Evolutionary conservation across 495 filamentous ascomycete species (phyloP).

Genomic region (Annulohypoxylon nitens): DNA sequence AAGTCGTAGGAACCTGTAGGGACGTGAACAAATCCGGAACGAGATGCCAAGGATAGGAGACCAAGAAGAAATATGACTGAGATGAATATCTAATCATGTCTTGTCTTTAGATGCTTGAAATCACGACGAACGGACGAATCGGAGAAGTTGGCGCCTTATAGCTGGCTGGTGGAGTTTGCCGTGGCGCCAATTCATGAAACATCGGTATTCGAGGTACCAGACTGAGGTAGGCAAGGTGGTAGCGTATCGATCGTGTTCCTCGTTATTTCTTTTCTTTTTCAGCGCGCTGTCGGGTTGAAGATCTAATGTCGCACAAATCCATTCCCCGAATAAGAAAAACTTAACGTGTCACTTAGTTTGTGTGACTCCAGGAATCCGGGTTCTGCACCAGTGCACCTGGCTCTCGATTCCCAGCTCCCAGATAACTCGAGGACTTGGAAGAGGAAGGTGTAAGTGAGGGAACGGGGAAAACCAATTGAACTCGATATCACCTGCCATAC

Average conservation of each 20-base stretch:
- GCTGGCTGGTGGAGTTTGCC: not conserved
- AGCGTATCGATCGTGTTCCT: not conserved
- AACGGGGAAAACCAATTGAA: not conserved
- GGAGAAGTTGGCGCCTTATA: not conserved
- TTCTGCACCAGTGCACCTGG: not conserved
- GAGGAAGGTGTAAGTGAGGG: not conserved
- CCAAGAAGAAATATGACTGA: not conserved
- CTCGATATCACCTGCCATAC: not conserved
- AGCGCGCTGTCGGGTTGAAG: not conserved
- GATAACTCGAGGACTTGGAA: not conserved
- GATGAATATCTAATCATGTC: not conserved
- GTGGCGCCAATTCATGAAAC: not conserved
- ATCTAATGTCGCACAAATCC: not conserved
- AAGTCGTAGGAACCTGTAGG: no score
- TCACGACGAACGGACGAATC: conserved; percentile 8
- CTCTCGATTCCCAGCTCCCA: not conserved
- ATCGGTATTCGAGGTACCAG: no score
- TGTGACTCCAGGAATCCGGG: not conserved
- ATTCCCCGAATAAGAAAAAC: not conserved
- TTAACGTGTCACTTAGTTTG: not conserved
- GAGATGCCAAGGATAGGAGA: not conserved
- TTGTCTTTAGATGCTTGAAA: not conserved
- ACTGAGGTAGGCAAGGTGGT: no score
- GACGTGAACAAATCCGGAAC: conserved; percentile 7
- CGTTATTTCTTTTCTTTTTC: not conserved